Evolutionary conservation across 164 flowering plant genomes (phyloP), one percentile per base, ranked within the genome.

Genomic region (Taxillus chinensis): DNA sequence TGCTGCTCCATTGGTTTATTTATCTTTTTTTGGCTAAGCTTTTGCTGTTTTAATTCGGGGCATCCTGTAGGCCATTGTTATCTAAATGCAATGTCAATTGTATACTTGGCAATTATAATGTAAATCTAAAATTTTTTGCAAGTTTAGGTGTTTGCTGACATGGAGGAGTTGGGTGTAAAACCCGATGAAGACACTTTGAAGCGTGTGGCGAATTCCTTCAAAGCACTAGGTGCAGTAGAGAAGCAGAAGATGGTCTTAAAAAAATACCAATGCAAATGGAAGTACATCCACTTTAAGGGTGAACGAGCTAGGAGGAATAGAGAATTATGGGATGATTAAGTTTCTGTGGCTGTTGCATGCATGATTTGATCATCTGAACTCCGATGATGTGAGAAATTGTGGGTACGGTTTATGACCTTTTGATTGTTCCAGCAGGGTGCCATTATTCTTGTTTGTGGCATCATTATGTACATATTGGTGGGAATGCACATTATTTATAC

Each of bases 151-250:
- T 93, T 95, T 78, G 95, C 93, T 39, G 97, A 91, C 83, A 87
- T 95, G 97, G 99, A 95, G 68, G 99, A 93, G 73, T 66, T 91
- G 75, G 86, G 87, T 46, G 85, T 95, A 49, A 91, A 78, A 68
- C 97, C 97, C 40, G 99, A 91, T 67, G 85, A 87, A 74, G 93
- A 89, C 67, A 87, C 96, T 0, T 74, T 82, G 6, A 72, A 72
- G 77, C 82, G 82, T 73, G 74, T 91, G 46, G 86, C 83, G 27
- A 64, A 67, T 67, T 93, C 96, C 38, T 89, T 95, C 66, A 61
- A 67, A 59, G 73, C 66, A 16, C 62, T 81, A 16, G 96, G 89
- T 15, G 79, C 83, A 68, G 90, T 77, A 63, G 95, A 85, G 45
- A 89, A 83, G 65, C 73, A 71, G 71, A 80, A 78, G 62, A 63